Conservation (phyloP, 1,139 yeast species). For the Kluyveromyces sp. region DNA sequence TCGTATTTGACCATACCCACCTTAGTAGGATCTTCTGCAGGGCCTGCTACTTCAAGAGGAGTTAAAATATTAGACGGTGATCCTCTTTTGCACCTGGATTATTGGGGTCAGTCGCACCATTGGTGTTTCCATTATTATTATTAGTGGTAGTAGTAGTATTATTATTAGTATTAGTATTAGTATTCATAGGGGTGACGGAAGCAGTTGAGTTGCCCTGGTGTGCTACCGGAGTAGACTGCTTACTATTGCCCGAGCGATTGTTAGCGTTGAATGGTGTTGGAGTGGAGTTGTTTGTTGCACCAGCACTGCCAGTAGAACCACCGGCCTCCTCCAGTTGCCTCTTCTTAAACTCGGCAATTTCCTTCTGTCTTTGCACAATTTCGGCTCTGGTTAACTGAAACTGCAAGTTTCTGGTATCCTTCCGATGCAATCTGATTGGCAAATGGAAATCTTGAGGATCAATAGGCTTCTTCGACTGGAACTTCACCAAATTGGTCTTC, state of each 20-base stretch:
- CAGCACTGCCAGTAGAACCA: slow-evolving; percentile 4
- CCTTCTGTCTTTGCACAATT: slow-evolving; percentile 45
- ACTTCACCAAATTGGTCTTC: slow-evolving; percentile 74
- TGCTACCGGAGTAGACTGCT: background rate
- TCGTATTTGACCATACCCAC: slow-evolving; percentile 33
- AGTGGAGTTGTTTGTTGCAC: slow-evolving; percentile 5
- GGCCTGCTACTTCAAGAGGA: slow-evolving; percentile 28
- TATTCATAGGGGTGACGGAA: too few species aligned
- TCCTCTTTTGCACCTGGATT: background rate
- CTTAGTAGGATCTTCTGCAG: slow-evolving; percentile 31
- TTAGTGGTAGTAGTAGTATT: background rate
- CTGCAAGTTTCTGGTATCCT: slow-evolving; percentile 86
- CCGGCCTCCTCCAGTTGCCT: slow-evolving; percentile 18
- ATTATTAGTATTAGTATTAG: background rate
- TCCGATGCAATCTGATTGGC: slow-evolving; percentile 83
- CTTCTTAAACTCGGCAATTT: slow-evolving; percentile 32
- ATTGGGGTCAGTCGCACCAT: too few species aligned
- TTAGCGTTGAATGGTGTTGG: background rate
- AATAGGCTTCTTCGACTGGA: slow-evolving; percentile 64
- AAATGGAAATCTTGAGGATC: slow-evolving; percentile 69
- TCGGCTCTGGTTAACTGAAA: slow-evolving; percentile 66
- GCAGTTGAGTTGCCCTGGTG: too few species aligned
- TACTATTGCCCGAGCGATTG: background rate
- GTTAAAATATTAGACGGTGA: slow-evolving; percentile 10
- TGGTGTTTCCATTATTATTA: too few species aligned